These are phyloP conservation scores for Phialemonium atrogriseum DNA, from an alignment of 2,329 filamentous ascomycete species.

Conservation along the genomic window DNA sequence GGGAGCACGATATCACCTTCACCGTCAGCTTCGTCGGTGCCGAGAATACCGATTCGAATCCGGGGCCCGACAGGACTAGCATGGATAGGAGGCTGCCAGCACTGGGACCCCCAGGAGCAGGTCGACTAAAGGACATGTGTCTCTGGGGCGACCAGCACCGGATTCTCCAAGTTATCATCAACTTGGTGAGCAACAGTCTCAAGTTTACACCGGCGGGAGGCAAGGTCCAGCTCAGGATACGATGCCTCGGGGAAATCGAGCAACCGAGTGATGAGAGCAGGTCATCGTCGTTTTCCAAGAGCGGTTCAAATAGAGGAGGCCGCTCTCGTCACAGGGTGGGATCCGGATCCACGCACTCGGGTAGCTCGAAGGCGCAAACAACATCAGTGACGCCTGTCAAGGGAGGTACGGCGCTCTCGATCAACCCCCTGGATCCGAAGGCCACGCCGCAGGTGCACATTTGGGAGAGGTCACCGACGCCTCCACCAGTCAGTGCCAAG, in stretches of 20 bases:
- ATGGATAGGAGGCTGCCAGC: constrained; percentile 39
- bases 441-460: constrained; percentile 36
- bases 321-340: constrained; percentile 36
- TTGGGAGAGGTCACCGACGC: constrained; percentile 49
- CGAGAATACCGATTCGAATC: constrained; percentile 20
- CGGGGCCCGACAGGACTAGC: constrained; percentile 22
- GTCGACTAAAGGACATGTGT: constrained; percentile 73
- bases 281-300: constrained; percentile 43
- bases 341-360: constrained; percentile 42
- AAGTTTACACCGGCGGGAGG: constrained; percentile 82
- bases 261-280: constrained; percentile 33
- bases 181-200: constrained; percentile 81
- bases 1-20: constrained; percentile 68
- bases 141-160: constrained; percentile 90
- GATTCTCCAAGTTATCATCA: constrained; percentile 88
- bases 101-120: constrained; percentile 56
- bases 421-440: constrained; percentile 55
- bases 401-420: constrained; percentile 46
- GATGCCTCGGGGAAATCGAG: constrained; percentile 57
- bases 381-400: constrained; percentile 18
- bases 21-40: constrained; percentile 61
- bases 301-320: constrained; percentile 30
- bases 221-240: constrained; percentile 67
- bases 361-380: constrained; percentile 33
- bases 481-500: constrained; percentile 53